A percentile compares a stretch with the other conserved stretches of the same genome.
Evolutionary conservation across 2,329 filamentous ascomycete genomes (phyloP).

Genomic region (Pseudogymnoascus sp.): DNA sequence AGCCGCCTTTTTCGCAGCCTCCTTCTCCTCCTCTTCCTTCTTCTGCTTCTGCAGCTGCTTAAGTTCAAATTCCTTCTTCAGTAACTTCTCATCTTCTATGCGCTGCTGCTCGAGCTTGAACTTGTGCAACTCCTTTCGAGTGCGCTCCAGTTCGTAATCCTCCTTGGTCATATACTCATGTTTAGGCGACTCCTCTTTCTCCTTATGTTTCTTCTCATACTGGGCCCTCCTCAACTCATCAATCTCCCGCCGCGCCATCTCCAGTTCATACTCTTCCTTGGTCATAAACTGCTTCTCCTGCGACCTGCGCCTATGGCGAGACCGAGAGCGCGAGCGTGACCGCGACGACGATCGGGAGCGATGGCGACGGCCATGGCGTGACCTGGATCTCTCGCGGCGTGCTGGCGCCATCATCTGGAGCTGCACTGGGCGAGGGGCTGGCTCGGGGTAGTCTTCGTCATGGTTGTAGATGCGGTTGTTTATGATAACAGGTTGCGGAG

Average conservation of each 20-base stretch:
- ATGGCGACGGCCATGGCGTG: slow-evolving; percentile 22
- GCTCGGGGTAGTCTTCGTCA: slow-evolving; percentile 18
- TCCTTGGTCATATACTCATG: slow-evolving; percentile 32
- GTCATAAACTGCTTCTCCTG: slow-evolving; percentile 25
- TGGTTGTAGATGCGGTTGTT: slow-evolving; percentile 48
- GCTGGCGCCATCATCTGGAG: background rate
- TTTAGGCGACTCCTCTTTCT: background rate
- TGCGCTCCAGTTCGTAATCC: slow-evolving; percentile 40
- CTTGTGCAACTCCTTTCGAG: slow-evolving; percentile 35
- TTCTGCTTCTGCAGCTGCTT: slow-evolving; percentile 40
- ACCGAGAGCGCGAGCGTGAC: slow-evolving; percentile 31
- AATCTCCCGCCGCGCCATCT: slow-evolving; percentile 28
- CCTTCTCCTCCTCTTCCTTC: slow-evolving; percentile 37
- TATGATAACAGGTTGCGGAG: slow-evolving; percentile 42
- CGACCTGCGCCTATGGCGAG: slow-evolving; percentile 15
- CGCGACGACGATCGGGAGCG: slow-evolving; percentile 18
- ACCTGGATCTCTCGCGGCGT: slow-evolving; percentile 12
- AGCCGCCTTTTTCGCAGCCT: slow-evolving; percentile 42
- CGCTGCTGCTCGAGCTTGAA: slow-evolving; percentile 37
- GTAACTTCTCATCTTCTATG: slow-evolving; percentile 41
- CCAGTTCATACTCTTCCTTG: slow-evolving; percentile 36
- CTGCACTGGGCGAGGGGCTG: background rate
- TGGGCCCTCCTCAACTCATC: slow-evolving; percentile 30
- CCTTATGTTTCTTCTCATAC: slow-evolving; percentile 35
- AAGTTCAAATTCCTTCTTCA: slow-evolving; percentile 44